phyloP scores from a whole-genome alignment of 2,329 filamentous ascomycete genomes.

The Colletotrichum sp. region DNA sequence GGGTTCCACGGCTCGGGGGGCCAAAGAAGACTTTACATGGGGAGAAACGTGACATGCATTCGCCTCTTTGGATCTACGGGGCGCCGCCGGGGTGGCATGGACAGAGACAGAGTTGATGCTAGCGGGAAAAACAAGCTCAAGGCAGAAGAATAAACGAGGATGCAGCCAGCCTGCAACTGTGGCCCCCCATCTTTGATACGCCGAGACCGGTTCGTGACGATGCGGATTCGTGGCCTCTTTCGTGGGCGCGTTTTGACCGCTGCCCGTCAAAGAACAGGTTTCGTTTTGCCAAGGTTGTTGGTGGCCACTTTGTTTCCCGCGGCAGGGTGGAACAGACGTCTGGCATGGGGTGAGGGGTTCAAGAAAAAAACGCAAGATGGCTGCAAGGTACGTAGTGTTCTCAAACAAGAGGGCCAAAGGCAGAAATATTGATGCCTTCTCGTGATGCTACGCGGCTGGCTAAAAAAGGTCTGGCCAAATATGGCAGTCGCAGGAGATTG shows the following conservation, averaged over 20 bases:
- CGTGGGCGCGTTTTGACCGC: neutral
- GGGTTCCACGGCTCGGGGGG: neutral
- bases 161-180: neutral
- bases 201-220: neutral
- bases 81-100: neutral
- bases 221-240: conserved; percentile 9
- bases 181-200: neutral
- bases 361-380: neutral
- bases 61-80: neutral
- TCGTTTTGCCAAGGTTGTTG: neutral
- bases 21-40: neutral
- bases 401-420: neutral
- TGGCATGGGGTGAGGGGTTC: neutral
- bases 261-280: neutral
- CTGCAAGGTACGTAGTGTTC: neutral
- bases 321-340: neutral
- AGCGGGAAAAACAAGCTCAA: neutral
- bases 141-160: neutral
- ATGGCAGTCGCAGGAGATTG: neutral
- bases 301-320: neutral
- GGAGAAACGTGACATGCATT: neutral
- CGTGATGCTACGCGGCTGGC: neutral
- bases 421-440: conserved; percentile 20
- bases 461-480: neutral
- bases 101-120: neutral